phyloP scores from a whole-genome alignment of 257 asterid species.

The Solanum arcanum region DNA sequence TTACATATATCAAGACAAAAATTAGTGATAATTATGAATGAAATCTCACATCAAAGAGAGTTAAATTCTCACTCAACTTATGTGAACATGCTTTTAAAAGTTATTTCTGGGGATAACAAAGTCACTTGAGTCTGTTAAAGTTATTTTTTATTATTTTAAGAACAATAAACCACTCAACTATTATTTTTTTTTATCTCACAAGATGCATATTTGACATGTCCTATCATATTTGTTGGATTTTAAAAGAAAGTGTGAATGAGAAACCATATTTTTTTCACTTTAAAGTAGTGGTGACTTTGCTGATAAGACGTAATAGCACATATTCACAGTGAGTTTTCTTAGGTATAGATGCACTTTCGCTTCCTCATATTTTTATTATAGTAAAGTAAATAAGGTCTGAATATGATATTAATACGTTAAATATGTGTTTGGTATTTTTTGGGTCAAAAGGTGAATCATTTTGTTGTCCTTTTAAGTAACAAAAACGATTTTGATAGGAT shows the following conservation, averaged over 20 bases:
- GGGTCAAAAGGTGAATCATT: neutral
- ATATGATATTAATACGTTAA: too few relatives aligned
- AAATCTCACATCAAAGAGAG: neutral
- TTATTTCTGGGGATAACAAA: neutral
- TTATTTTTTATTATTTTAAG: too few relatives aligned
- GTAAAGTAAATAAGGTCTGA: neutral
- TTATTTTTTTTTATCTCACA: too few relatives aligned
- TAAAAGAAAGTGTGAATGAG: neutral
- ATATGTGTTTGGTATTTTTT: too few relatives aligned
- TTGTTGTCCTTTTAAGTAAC: neutral
- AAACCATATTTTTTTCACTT: too few relatives aligned
- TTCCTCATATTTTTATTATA: too few relatives aligned
- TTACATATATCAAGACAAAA: too few relatives aligned
- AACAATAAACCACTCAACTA: neutral
- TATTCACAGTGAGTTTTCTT: too few relatives aligned
- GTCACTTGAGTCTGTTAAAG: neutral
- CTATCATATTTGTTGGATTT: neutral
- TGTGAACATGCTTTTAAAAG: neutral
- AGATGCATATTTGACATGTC: neutral
- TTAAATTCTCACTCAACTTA: neutral
- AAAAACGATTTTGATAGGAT: neutral
- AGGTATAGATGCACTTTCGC: neutral
- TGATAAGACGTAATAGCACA: neutral
- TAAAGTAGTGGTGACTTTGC: neutral
- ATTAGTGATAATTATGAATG: neutral